Evolutionary conservation across 2,329 filamentous ascomycete genomes (phyloP), one percentile per base, ranked within the genome.

Genomic region (Neobulgaria alba): DNA sequence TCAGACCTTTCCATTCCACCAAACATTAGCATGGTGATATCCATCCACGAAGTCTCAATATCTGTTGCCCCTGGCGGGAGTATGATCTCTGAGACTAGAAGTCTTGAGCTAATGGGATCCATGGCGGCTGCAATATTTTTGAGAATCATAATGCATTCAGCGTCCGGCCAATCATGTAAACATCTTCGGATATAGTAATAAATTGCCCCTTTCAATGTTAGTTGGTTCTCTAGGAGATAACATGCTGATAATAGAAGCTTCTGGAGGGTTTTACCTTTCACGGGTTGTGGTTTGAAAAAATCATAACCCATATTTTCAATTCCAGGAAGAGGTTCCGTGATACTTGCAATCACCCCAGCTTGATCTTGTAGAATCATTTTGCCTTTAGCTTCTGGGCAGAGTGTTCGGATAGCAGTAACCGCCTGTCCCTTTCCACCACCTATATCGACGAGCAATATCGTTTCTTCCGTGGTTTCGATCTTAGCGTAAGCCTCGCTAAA

Each of bases 281-380:
- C 43, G 0, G 56, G 54, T 44, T 61, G 56, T 17, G 39, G 38
- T 9, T 39, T 40, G 42, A 56, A 60, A 29, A 61, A 57, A 36
- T 57, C 47, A 46, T 60, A 42, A 8, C 34, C 38, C 43, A 56
- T 47, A 12, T 31, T 51, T 33, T 54, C 54, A 2, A 65, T 53
- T 3, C 33, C 31, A 5, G 3, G 18, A 17, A 30, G 14, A 15
- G 39, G 16, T 2, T 46, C 23, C 21, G 26, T 37, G n/a, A 42
- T 39, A 26, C 42, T 34, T 12, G 23, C 35, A 33, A 50, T 45
- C 17, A 54, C 49, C 7, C 17, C 12, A 10, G 38, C 29, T n/a
- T 52, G 32, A 36, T 56, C 53, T 19, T 56, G 46, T 3, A 56
- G 34, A 1, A 56, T 41, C 9, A 56, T 30, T 19, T 29, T 33